Evolutionary conservation across 179 eudicot genomes (phyloP).

Genomic region (Beta lomatogona): DNA sequence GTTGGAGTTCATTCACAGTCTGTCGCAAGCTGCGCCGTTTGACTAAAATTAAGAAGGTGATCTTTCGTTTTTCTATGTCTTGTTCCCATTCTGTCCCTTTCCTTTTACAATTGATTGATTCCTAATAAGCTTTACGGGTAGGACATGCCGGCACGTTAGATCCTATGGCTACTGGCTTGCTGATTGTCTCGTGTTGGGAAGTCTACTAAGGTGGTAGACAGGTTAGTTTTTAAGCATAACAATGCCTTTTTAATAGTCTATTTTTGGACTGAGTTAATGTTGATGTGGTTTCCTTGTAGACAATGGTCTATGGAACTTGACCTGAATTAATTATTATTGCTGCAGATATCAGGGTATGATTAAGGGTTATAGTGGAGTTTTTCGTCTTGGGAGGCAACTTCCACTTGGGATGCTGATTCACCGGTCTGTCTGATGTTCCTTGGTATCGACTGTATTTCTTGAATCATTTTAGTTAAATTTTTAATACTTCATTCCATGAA

Average conservation of each 20-base stretch:
- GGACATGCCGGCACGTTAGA: constrained; percentile 99
- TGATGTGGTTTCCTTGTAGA: background rate
- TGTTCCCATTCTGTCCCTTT: background rate
- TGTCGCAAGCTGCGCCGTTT: constrained; percentile 95
- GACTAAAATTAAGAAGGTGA: constrained; percentile 86
- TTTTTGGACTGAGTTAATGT: background rate
- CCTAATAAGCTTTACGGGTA: constrained; percentile 52
- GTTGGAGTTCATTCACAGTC: constrained; percentile 99
- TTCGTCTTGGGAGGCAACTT: constrained; percentile 98
- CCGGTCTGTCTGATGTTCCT: constrained; percentile 57
- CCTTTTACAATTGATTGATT: background rate
- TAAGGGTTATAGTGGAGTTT: constrained; percentile 90
- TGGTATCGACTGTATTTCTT: constrained; percentile 19
- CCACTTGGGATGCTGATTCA: constrained; percentile 99
- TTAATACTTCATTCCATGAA: background rate
- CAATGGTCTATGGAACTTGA: background rate
- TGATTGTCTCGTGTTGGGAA: constrained; percentile 98
- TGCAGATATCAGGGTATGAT: constrained; percentile 97
- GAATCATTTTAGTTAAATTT: background rate
- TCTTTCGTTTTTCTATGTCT: constrained; percentile 5
- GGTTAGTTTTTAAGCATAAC: constrained; percentile 37
- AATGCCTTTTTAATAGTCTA: background rate
- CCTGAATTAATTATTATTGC: constrained; percentile 17
- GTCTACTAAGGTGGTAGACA: constrained; percentile 92
- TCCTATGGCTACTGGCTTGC: constrained; percentile 98